phyloP scores from a whole-genome alignment of 2,329 filamentous ascomycete genomes.

The Ophiostoma triangulosporum region DNA sequence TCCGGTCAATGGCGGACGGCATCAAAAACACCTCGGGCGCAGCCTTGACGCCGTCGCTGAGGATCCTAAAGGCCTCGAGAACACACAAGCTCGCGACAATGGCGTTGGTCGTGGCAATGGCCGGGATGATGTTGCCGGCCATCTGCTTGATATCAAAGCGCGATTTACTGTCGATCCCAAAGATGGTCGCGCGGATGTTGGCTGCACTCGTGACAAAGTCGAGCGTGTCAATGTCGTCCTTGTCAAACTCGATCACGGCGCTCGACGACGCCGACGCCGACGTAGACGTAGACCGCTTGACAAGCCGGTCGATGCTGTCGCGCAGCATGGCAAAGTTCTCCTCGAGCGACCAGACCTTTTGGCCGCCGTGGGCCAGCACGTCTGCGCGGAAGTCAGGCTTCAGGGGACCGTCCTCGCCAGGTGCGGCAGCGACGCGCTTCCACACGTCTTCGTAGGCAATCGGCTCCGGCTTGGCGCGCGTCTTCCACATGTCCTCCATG shows the following conservation, averaged over 20 bases:
- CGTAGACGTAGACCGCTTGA: conserved; percentile 45
- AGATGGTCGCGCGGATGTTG: conserved; percentile 79
- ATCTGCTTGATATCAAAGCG: conserved; percentile 98
- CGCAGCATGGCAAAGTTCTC: conserved; percentile 81
- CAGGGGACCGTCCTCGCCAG: conserved; percentile 26
- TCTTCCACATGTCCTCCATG: conserved; percentile 97
- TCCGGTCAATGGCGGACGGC: conserved; percentile 43
- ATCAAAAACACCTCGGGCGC: conserved; percentile 58
- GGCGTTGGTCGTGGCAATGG: conserved; percentile 94
- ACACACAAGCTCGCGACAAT: conserved; percentile 91
- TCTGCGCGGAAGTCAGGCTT: conserved; percentile 24
- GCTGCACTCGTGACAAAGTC: conserved; percentile 88
- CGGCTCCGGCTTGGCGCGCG: conserved; percentile 57
- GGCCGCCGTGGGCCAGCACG: conserved; percentile 46
- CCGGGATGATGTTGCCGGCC: conserved; percentile 97
- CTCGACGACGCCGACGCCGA: no score
- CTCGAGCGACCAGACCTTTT: conserved; percentile 63
- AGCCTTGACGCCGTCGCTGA: conserved; percentile 33
- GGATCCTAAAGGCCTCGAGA: conserved; percentile 80
- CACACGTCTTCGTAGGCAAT: conserved; percentile 52
- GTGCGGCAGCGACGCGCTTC: conserved; percentile 19
- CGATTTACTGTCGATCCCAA: conserved; percentile 75
- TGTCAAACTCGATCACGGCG: conserved; percentile 73
- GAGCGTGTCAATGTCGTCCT: conserved; percentile 87
- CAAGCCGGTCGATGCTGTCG: conserved; percentile 67